Percentiles rank a stretch among this genome's conserved stretches.
Evolutionary conservation across 2,329 filamentous ascomycete species (phyloP).

Genomic region (Epichloe festucae): DNA sequence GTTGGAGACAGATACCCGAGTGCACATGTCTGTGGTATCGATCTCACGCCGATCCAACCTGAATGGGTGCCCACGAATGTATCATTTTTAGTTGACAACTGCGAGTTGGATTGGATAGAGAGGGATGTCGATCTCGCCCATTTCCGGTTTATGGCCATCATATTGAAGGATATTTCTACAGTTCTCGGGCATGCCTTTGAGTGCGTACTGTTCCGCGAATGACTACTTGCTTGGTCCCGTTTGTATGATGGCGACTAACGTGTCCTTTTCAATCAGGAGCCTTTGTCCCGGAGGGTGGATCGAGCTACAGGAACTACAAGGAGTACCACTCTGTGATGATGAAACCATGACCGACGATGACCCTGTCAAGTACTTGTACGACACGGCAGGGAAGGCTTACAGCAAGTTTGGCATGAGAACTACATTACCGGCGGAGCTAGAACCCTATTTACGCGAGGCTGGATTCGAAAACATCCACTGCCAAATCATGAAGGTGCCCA

Average conservation of each 20-base stretch:
- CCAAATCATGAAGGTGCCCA: slow-evolving; percentile 23
- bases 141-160: slow-evolving; percentile 13
- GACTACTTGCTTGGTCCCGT: background rate
- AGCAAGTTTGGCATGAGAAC: slow-evolving; percentile 9
- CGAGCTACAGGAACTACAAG: slow-evolving; percentile 27
- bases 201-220: slow-evolving; percentile 5
- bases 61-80: slow-evolving; percentile 28
- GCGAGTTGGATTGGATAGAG: slow-evolving; percentile 19
- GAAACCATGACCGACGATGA: slow-evolving; percentile 14
- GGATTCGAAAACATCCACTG: slow-evolving; percentile 16
- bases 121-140: slow-evolving; percentile 18
- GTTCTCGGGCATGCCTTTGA: slow-evolving; percentile 9
- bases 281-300: slow-evolving; percentile 31
- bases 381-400: slow-evolving; percentile 7
- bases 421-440: slow-evolving; percentile 8
- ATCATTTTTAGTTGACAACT: slow-evolving; percentile 24
- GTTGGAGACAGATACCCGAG: slow-evolving; percentile 18
- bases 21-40: slow-evolving; percentile 24
- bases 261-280: slow-evolving; percentile 1
- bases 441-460: slow-evolving; percentile 7
- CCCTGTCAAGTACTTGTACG: slow-evolving; percentile 6
- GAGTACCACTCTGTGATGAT: slow-evolving; percentile 22
- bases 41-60: slow-evolving; percentile 28
- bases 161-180: slow-evolving; percentile 8
- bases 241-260: background rate